Conservation (phyloP, 2,329 filamentous ascomycete species). For the Ophiostoma novo-ulmi region DNA sequence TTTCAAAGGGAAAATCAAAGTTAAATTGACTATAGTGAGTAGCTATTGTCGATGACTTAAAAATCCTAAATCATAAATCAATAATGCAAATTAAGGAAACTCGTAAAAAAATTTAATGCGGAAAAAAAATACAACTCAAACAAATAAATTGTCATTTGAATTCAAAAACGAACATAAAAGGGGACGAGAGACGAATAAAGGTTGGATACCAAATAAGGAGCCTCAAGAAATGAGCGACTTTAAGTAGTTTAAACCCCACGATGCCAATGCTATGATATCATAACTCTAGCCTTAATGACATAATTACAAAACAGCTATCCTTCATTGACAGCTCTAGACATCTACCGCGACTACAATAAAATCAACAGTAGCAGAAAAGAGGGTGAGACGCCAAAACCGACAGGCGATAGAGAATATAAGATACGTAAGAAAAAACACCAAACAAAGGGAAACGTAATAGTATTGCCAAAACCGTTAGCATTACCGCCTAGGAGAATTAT, state of each 20-base stretch:
- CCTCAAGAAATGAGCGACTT: too few relatives aligned
- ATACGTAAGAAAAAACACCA: neutral
- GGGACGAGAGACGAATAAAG: neutral
- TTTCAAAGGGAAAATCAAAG: neutral
- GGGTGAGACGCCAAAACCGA: neutral
- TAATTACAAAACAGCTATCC: neutral
- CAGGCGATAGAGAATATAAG: neutral
- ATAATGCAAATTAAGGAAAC: too few relatives aligned
- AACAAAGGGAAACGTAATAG: neutral
- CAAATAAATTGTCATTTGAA: too few relatives aligned
- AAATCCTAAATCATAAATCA: too few relatives aligned
- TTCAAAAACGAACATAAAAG: neutral
- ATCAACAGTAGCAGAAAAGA: neutral
- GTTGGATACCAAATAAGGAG: neutral
- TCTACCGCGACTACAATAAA: neutral
- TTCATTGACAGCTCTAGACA: neutral
- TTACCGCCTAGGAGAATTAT: neutral
- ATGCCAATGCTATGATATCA: neutral
- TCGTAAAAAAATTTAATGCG: neutral
- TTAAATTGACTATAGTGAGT: neutral
- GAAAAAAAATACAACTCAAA: neutral
- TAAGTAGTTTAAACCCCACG: neutral
- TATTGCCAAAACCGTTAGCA: neutral
- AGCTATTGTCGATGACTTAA: too few relatives aligned
- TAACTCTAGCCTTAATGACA: neutral